Base-by-base conservation (phyloP, 345 rosid genomes). In the Euclidium syriacum region DNA sequence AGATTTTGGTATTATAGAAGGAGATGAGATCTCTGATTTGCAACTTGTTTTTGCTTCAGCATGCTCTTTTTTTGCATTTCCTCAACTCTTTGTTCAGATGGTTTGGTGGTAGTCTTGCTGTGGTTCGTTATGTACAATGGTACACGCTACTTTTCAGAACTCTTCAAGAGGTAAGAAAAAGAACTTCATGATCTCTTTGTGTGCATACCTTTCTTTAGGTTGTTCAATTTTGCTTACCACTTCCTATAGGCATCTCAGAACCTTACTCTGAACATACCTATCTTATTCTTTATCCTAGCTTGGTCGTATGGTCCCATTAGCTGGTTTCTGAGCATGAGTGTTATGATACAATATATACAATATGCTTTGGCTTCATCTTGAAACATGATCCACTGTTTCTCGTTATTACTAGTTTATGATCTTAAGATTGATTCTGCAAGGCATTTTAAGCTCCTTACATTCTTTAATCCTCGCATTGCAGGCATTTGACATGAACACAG, bases 51-150 rank as follows among this genome's bases (percentile, higher is more conserved):
- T 36, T 6, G 5, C 4, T 29, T 9, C 16, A 15, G 2, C 36
- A 20, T 23, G 12, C 29, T 62, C 4, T 58, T 59, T 59, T 41
- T 59, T 59, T 41, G 10, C 7, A 18, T 34, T 52, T 81, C 91
- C 86, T 83, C 10, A 77, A 83, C 70, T 70, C 27, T 56, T 46
- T 58, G 16, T 8, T 22, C 74, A 89, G 96, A 92, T 78, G 75
- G 69, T 59, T 70, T 92, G 96, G 83, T 92, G 75, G 23, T 89
- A 15, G 87, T 91, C 33, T 70, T 91, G 82, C 73, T 91, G 85
- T 91, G 95, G 92, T 91, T 88, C 57, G 50, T 91, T 32, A 52
- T 83, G 64, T 85, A 84, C 82, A 91, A 91, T 34, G 75, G 91
- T 15, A 84, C 85, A 1, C 80, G 80, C 61, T 79, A 79, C 70